A percentile compares a stretch with the other conserved stretches of the same genome.
phyloP scores from a whole-genome alignment of 768 basidiomycete genomes.

The Mycena galericulata region DNA sequence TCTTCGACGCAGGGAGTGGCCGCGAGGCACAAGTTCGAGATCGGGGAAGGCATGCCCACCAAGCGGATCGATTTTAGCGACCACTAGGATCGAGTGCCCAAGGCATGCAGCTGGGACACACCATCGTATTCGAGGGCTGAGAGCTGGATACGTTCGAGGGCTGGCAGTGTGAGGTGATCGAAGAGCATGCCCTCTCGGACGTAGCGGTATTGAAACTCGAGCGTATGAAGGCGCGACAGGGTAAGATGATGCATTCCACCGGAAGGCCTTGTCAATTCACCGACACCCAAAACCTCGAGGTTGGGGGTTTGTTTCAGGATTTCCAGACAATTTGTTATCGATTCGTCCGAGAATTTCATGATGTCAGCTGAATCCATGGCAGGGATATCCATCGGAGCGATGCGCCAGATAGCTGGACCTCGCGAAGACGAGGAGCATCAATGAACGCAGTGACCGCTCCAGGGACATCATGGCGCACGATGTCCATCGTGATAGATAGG shows the following conservation, averaged over 20 bases:
- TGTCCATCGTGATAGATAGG: neutral
- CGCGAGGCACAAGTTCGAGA: neutral
- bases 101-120: neutral
- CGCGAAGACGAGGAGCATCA: conserved; percentile 17
- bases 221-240: neutral
- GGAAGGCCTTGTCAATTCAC: too few relatives aligned
- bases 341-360: neutral
- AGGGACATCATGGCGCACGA: too few relatives aligned
- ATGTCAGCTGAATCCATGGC: conserved; percentile 20
- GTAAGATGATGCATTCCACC: neutral
- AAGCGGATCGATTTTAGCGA: neutral
- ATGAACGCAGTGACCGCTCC: neutral
- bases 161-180: conserved; percentile 9
- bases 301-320: neutral
- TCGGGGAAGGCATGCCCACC: neutral
- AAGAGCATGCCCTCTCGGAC: neutral
- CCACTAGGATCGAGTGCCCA: neutral
- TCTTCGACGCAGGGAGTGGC: neutral
- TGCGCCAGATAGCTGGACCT: neutral
- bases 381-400: conserved; percentile 1
- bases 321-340: neutral
- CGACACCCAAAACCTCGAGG: conserved; percentile 1
- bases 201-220: neutral
- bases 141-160: neutral
- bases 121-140: neutral